Base-by-base conservation (phyloP, 805 yeast species). In the Ogataea methylovora region DNA sequence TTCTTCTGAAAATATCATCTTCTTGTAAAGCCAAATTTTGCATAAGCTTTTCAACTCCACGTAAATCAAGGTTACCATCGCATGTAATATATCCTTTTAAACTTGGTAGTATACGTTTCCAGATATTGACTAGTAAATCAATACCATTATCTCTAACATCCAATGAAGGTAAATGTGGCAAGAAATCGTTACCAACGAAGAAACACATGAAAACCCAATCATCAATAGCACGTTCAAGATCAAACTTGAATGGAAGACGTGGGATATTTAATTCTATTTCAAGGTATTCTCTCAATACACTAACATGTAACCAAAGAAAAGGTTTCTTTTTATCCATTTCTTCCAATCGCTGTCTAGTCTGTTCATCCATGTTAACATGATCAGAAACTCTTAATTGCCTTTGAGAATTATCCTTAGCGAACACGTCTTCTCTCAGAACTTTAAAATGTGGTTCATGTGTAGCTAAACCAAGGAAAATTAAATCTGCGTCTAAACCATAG, bases 151-250 rank as follows among this genome's bases (percentile, higher is more conserved):
- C 97, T 46, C 98, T 76, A 28, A 92, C 97, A 50, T 90, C 96
- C 36, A 92, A 69, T 21, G 94, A 79, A 4, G 99, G 97, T 45
- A 92, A 64, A 60, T 90, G 97, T 1, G 99, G 99, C 49, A 92
- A 65, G 69, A 92, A 92, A 75, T 92, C 99, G 54, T 92, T 92
- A 59, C 99, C 99, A 43, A 90, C 94, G 54, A 92, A 92, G 65
- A 92, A 92, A 71, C 97, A 90, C 88, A 92, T 82, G 46, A 92
- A 92, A 12, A 92, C 86, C 98, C 98, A 92, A 60, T 92, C 99
- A 54, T 92, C 99, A 41, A 92, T 80, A 2, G 97, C 97, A 39
- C 98, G 69, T 61, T 92, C 99, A 35, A 88, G 58, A 54, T 92
- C 97, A 60, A 81, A 87, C 15, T 76, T 71, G 50, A 84, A 80